These are phyloP conservation scores for Fusarium chlamydosporum DNA, from an alignment of 2,329 filamentous ascomycete species.

Conservation along the genomic window DNA sequence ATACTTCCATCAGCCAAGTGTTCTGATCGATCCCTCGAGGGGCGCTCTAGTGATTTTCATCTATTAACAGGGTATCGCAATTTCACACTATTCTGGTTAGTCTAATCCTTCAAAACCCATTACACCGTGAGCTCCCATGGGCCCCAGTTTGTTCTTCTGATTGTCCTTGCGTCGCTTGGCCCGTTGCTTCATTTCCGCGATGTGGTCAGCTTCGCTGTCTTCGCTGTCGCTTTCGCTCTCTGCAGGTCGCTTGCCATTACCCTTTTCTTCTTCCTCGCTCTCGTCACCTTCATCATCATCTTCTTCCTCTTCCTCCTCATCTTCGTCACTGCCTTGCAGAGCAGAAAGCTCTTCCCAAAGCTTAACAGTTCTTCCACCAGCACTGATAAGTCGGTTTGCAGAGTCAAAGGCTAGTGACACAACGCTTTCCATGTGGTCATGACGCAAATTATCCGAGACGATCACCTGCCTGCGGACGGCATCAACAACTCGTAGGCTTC, in stretches of 20 bases:
- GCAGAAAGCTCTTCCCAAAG: conserved; percentile 89
- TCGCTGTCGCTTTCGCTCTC: conserved; percentile 66
- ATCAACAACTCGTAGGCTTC: conserved; percentile 81
- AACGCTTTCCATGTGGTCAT: conserved; percentile 91
- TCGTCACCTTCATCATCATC: conserved; percentile 64
- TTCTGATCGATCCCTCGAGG: no score
- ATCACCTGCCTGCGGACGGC: conserved; percentile 81
- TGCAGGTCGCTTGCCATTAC: conserved; percentile 62
- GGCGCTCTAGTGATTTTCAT: not conserved
- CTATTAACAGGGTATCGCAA: conserved; percentile 29
- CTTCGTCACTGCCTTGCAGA: conserved; percentile 58
- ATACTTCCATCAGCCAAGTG: no score
- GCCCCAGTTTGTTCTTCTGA: conserved; percentile 61
- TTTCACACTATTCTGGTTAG: conserved; percentile 40
- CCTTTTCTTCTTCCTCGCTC: conserved; percentile 60
- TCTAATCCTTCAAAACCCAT: conserved; percentile 65
- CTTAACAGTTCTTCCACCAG: conserved; percentile 87
- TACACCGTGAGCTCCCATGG: conserved; percentile 67
- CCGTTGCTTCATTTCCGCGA: conserved; percentile 61
- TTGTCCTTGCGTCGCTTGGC: conserved; percentile 62
- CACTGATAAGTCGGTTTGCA: conserved; percentile 87
- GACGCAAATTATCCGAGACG: conserved; percentile 70
- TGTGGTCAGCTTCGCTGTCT: conserved; percentile 55
- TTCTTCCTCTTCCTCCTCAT: conserved; percentile 60
- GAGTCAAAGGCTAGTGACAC: conserved; percentile 87